Evolutionary conservation across 2,329 filamentous ascomycete genomes (phyloP).

Genomic region (Exutisphaerella laricina): DNA sequence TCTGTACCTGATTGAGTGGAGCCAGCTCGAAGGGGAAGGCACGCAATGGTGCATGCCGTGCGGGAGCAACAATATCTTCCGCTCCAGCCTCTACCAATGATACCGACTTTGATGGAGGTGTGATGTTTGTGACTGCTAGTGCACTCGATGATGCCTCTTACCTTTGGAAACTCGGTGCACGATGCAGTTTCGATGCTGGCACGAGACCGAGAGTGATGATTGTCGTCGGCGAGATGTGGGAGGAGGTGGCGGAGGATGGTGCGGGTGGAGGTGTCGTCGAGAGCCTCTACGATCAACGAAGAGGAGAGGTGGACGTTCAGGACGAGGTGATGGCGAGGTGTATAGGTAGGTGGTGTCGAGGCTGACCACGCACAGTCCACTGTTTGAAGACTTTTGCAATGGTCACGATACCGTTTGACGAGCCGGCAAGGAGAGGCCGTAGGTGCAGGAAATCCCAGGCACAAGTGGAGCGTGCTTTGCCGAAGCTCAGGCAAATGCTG

Average conservation of each 20-base stretch:
- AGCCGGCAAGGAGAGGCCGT: slow-evolving; percentile 19
- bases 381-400: slow-evolving; percentile 19
- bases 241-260: slow-evolving; percentile 8
- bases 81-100: background rate
- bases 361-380: slow-evolving; percentile 24
- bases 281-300: slow-evolving; percentile 39
- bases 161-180: slow-evolving; percentile 2
- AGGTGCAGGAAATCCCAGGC: slow-evolving; percentile 15
- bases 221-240: slow-evolving; percentile 8
- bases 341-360: slow-evolving; percentile 14
- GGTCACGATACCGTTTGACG: slow-evolving; percentile 22
- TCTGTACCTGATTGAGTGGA: too few species aligned
- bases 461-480: slow-evolving; percentile 17
- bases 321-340: background rate
- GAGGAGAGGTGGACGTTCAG: slow-evolving; percentile 34
- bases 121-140: background rate
- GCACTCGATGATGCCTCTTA: slow-evolving; percentile 1
- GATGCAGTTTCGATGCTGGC: slow-evolving; percentile 4
- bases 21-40: too few species aligned
- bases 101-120: background rate
- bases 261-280: slow-evolving; percentile 24
- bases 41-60: background rate
- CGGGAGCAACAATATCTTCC: background rate
- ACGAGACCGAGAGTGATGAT: slow-evolving; percentile 14
- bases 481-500: slow-evolving; percentile 22